Evolutionary conservation across 352 stramenopile species (phyloP), one percentile per base, ranked within the genome.

Genomic region (Phytophthora kernoviae): DNA sequence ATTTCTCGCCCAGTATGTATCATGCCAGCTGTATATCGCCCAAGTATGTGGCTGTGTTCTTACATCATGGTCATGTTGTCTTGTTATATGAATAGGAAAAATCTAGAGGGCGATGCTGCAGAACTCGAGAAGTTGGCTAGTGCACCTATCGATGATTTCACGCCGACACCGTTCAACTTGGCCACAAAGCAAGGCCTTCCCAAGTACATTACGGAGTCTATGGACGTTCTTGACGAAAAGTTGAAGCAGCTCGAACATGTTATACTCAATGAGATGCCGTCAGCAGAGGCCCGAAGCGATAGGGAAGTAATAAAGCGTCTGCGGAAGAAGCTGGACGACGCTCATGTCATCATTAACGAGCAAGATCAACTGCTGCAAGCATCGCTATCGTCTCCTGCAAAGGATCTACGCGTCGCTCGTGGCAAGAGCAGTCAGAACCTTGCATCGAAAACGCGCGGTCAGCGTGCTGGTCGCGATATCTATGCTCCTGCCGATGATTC

Each of bases 351-450:
- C 56, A 85, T 93, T 24, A 54, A 61, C 0, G 81, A 93, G 44
- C 83, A 93, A 55, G 81, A 93, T 43, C 73, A 86, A 44, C 59
- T 93, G 22, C 55, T 93, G 30, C 83, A 93, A 68, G 83, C 81
- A 11, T 84, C 81, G 9, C 40, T 93, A 40, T 52, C 52, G 30
- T 57, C 47, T 21, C 41, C 54, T 34, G 42, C 41, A 57, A 9
- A 49, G 8, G 40, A 56, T 30, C 11, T 47, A 10, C 30, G 34
- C 39, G 51, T 58, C 47, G 20, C 24, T 40, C 45, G 21, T 42
- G 46, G 10, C 62, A 56, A 32, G 32, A 47, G 21, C 21, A 34
- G 51, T 54, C 43, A 41, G 40, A 51, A 32, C 18, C 39, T 59
- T 62, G 53, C 10, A 14, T 21, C 12, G 14, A 65, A 52, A 17